Evolutionary conservation across 768 basidiomycete genomes (phyloP).

Genomic region (Pholiota molesta): DNA sequence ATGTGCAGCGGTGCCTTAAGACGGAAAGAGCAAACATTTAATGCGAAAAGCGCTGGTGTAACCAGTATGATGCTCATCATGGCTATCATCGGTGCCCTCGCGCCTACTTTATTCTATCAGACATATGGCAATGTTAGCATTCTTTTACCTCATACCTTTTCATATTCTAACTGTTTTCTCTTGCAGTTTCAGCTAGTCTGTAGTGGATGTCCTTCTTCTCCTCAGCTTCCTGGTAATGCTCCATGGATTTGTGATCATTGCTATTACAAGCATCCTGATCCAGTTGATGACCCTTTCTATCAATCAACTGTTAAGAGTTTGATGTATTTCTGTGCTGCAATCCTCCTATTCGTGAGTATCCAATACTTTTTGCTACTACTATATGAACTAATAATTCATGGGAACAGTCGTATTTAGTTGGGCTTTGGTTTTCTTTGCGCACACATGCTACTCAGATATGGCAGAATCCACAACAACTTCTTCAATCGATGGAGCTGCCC

Average conservation of each 20-base stretch:
- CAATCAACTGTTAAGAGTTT: constrained; percentile 92
- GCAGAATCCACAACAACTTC: constrained; percentile 92
- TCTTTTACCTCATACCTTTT: constrained; percentile 8
- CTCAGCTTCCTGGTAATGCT: constrained; percentile 38
- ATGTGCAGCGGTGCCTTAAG: constrained; percentile 91
- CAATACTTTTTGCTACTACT: neutral
- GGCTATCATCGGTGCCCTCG: constrained; percentile 96
- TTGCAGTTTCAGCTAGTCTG: constrained; percentile 86
- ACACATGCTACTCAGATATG: constrained; percentile 99
- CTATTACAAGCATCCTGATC: constrained; percentile 94
- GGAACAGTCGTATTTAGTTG: constrained; percentile 89
- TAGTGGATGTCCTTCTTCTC: constrained; percentile 68
- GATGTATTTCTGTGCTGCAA: constrained; percentile 94
- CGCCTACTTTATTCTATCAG: constrained; percentile 97
- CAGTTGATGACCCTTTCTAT: constrained; percentile 93
- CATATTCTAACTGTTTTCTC: constrained; percentile 10
- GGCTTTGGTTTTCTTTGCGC: constrained; percentile 97
- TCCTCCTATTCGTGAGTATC: constrained; percentile 82
- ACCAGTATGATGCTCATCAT: constrained; percentile 99
- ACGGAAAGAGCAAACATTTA: constrained; percentile 96
- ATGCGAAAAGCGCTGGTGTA: constrained; percentile 98
- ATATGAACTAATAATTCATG: constrained; percentile 14
- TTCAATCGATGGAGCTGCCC: constrained; percentile 67
- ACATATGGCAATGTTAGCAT: constrained; percentile 89
- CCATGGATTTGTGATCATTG: constrained; percentile 92